Base-by-base conservation (phyloP, 2,329 filamentous ascomycete species). In the Exophiala bonariae region DNA sequence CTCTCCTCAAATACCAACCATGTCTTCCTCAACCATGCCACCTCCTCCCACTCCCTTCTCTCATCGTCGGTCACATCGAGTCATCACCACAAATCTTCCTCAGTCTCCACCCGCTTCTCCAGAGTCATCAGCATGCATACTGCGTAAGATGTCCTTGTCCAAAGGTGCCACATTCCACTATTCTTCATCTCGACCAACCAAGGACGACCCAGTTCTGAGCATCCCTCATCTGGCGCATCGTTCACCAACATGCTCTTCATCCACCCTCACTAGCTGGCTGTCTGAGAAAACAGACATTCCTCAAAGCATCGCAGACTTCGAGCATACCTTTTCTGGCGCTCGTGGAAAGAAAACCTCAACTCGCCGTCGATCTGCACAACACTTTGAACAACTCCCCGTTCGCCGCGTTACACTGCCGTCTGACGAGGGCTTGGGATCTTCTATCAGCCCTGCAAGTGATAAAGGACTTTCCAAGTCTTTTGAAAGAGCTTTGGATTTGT, bases 371-470 rank as follows among this genome's bases (percentile, higher is more conserved):
- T 54, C 55, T n/a, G 43, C 51, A 13, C 50, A 47, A 30, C 37
- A 47, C 35, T 55, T 56, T 33, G 54, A 58, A 30, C 55, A 54
- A n/a, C 41, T 50, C 62, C 59, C 64, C 66, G 56, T 63, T 68
- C 64, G 66, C 32, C 73, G 80, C 79, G 47, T 81, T 82, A 41
- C 61, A 76, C 79, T 52, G 62, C 83, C 59, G 49, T 93, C 89
- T 13, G 91, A 96, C 72, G 95, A 90, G 66, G 91, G 89, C 44
- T 76, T 96, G 55, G 91, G 91, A 42, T 87, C 89, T 34, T 96
- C 90, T 33, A 77, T 96, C 61, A 86, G 81, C 38, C 77, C 73
- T 26, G 67, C 70, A 45, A 54, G 63, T 34, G 78, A 81, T 64
- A 66, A 72, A 56, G 66, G 67, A 38, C 32, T 59, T 61, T 48